Base-by-base conservation (phyloP, 352 stramenopile species). In the Phytophthora pisi region DNA sequence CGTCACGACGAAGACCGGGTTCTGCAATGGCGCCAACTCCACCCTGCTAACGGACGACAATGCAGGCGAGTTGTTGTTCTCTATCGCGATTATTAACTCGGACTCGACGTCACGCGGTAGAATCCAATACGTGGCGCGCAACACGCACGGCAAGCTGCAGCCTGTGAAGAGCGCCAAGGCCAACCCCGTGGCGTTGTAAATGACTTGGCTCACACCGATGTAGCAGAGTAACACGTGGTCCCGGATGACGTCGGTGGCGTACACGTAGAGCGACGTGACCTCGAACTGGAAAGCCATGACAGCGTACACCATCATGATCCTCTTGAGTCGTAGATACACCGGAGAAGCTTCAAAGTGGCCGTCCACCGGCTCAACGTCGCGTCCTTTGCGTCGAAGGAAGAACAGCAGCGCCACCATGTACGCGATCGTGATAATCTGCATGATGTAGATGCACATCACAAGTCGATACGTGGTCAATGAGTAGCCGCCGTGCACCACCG, bases 251-350 rank as follows among this genome's bases (percentile, higher is more conserved):
- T 28, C 15, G 3, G 59, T 51, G 18, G 28, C 50, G 50, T 77
- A 68, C 5, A 70, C 54, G 50, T 71, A 60, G 18, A 78, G 42
- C 30, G 69, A 81, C n/a, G 61, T 69, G 10, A 78, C 16, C 20
- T 84, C 64, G 66, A 76, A 86, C 55, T 85, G 80, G 18, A 83
- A 68, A 5, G 72, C 36, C 30, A 84, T 82, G 16, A 80, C n/a
- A 1, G 66, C 64, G 49, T 83, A 88, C 11, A 88, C 66, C 10
- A 82, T 51, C 78, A 86, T 73, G 65, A 82, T 86, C 38, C 70
- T 64, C 53, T 78, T 70, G 24, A 86, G 66, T 0, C 78, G 78
- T 34, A 64, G 43, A 45, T 84, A 86, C 15, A 86, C 60, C 0
- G 78, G 75, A 23, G 78, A 86, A 18, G 66, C 51, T 31, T 79